Conservation (phyloP, 164 flowering plant species). For the Aristolochia californica region DNA sequence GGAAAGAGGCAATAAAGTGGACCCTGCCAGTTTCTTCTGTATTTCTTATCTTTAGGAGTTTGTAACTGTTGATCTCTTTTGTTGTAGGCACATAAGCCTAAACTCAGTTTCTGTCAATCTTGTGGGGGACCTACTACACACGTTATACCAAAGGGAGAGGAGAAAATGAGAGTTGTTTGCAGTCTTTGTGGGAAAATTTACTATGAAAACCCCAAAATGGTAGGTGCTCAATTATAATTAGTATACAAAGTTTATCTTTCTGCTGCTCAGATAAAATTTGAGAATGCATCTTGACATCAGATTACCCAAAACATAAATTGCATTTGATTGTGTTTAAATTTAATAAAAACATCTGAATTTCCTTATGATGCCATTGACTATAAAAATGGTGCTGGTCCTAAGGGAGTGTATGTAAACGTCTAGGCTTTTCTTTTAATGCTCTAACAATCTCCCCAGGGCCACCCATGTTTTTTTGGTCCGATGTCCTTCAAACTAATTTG, state of each 20-base stretch:
- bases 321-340: no score
- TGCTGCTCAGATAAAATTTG: not conserved
- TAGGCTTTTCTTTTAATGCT: no score
- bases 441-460: no score
- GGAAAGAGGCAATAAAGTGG: not conserved
- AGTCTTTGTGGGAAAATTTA: conserved; percentile 60
- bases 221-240: conserved; percentile 11
- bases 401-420: no score
- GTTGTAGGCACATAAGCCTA: conserved; percentile 38
- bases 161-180: conserved; percentile 77
- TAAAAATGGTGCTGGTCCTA: no score
- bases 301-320: no score
- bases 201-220: conserved; percentile 98
- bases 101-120: conserved; percentile 73
- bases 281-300: no score
- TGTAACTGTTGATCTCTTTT: not conserved
- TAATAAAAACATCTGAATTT: no score
- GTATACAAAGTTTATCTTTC: not conserved
- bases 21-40: no score
- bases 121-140: conserved; percentile 84
- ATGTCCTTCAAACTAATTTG: no score
- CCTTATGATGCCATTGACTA: no score
- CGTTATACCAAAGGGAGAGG: conserved; percentile 86
- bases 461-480: no score
- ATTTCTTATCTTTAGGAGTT: not conserved